Base-by-base conservation (phyloP, 768 basidiomycete species). In the Leccinum aurantiacum region DNA sequence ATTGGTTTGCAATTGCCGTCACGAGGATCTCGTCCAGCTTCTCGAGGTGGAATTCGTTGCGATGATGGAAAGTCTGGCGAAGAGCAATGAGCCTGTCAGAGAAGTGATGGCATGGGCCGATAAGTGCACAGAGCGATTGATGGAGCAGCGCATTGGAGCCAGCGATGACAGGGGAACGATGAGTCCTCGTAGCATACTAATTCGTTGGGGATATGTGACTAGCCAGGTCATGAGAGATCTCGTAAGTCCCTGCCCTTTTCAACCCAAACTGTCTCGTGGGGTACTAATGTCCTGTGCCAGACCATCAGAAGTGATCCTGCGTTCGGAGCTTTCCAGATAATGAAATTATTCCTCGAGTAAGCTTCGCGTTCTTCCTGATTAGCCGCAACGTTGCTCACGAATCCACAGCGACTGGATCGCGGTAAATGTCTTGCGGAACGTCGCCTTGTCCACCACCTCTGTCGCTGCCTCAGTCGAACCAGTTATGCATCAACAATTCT, bases 71-170 rank as follows among this genome's bases (percentile, higher is more conserved):
- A 79, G 82, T 59, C 77, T 91, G 37, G 68, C 81, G 35, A 89
- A 90, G 77, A 90, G 83, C 70, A 81, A 73, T 51, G 91, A 93
- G 63, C 91, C 92, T 14, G 91, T 93, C 46, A 79, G 89, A 67
- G 90, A 93, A 68, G 85, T 95, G 58, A 93, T 93, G 89, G 79
- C 85, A 4, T 93, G 93, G 92, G 92, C 92, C 22, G 93, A 95
- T 71, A 91, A 91, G 71, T 93, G 91, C 72, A 91, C 89, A 61
- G 92, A 93, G 68, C 78, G 87, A 62, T 76, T 94, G 62, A 92
- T 94, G 88, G 89, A 80, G 77, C 69, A 85, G 78, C 83, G 88
- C 46, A 77, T 77, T 44, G 81, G 79, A 59, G 80, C 81, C 55
- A 76, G 77, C 52, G 91, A 93, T 63, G 92, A 94, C 60, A 80